Evolutionary conservation across 2,329 filamentous ascomycete genomes (phyloP).

Genomic region (Fusarium humuli): DNA sequence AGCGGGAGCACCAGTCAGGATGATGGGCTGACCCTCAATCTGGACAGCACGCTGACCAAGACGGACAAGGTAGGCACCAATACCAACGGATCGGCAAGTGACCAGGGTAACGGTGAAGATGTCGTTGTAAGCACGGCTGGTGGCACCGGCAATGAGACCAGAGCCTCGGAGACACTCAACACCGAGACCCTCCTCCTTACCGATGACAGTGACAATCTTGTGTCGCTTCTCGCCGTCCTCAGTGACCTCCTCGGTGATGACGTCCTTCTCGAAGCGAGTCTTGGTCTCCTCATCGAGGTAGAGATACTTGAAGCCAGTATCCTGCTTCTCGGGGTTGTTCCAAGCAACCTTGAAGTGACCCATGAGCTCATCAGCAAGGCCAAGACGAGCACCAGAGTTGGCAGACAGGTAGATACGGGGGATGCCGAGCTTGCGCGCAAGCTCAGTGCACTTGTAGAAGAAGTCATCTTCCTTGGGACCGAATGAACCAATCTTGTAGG

Average conservation of each 20-base stretch:
- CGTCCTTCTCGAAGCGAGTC: conserved; percentile 81
- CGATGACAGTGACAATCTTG: conserved; percentile 94
- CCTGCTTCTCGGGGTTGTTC: conserved; percentile 85
- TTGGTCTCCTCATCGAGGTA: conserved; percentile 91
- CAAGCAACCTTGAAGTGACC: conserved; percentile 97
- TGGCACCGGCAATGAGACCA: conserved; percentile 97
- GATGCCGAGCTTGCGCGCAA: conserved; percentile 93
- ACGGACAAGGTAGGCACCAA: conserved; percentile 97
- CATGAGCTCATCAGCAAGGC: conserved; percentile 95
- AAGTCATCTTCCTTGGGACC: conserved; percentile 96
- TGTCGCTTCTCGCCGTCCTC: conserved; percentile 91
- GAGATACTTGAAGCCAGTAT: conserved; percentile 95
- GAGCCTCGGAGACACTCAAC: conserved; percentile 97
- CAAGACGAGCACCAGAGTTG: conserved; percentile 97
- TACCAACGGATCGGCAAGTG: conserved; percentile 98
- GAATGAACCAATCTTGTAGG: conserved; percentile 98
- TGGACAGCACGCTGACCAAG: conserved; percentile 98
- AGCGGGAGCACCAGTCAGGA: conserved; percentile 94
- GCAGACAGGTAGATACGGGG: conserved; percentile 97
- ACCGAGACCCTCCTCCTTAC: conserved; percentile 94
- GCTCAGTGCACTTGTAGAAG: conserved; percentile 98
- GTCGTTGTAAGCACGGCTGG: conserved; percentile 95
- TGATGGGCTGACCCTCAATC: conserved; percentile 98
- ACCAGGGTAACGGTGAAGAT: conserved; percentile 99
- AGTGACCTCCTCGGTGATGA: conserved; percentile 83